Evolutionary conservation across 2,329 filamentous ascomycete genomes (phyloP).

Genomic region (Pseudopithomyces maydicus): DNA sequence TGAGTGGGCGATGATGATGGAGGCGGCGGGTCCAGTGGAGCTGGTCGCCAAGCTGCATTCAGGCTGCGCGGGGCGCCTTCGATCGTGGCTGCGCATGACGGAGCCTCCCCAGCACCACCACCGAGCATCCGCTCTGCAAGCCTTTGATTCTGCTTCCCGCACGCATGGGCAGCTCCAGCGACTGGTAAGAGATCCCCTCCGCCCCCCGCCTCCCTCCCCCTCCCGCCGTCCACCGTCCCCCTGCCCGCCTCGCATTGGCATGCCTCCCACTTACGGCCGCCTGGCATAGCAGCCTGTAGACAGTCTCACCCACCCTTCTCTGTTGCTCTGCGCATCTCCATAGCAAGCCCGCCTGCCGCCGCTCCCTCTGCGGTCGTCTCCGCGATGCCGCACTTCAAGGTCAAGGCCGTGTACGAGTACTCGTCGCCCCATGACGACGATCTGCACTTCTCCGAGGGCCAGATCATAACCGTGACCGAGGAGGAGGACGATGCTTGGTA

Average conservation of each 20-base stretch:
- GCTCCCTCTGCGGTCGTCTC: constrained; percentile 8
- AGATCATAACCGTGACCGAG: constrained; percentile 92
- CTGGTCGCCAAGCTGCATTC: constrained; percentile 12
- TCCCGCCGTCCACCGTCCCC: constrained; percentile 15
- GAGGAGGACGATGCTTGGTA: constrained; percentile 96
- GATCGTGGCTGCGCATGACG: constrained; percentile 22
- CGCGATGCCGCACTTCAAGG: constrained; percentile 68
- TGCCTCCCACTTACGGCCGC: constrained; percentile 16
- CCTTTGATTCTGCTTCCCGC: neutral
- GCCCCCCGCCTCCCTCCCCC: constrained; percentile 6
- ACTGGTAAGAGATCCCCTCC: constrained; percentile 9
- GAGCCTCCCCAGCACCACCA: constrained; percentile 13
- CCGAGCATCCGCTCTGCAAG: constrained; percentile 1
- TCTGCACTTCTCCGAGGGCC: constrained; percentile 80
- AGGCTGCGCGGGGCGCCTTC: neutral
- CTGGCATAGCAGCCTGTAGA: constrained; percentile 17
- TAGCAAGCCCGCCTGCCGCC: constrained; percentile 4
- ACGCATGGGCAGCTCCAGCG: constrained; percentile 5
- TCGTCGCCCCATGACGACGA: constrained; percentile 92
- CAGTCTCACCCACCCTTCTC: constrained; percentile 17
- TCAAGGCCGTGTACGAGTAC: constrained; percentile 96
- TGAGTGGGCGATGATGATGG: neutral
- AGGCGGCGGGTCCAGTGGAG: neutral
- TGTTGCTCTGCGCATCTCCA: constrained; percentile 3
- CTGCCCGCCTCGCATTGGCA: constrained; percentile 14